These are phyloP conservation scores for Berberis vulgaris DNA, from an alignment of 164 flowering plant genomes.

Conservation along the genomic window DNA sequence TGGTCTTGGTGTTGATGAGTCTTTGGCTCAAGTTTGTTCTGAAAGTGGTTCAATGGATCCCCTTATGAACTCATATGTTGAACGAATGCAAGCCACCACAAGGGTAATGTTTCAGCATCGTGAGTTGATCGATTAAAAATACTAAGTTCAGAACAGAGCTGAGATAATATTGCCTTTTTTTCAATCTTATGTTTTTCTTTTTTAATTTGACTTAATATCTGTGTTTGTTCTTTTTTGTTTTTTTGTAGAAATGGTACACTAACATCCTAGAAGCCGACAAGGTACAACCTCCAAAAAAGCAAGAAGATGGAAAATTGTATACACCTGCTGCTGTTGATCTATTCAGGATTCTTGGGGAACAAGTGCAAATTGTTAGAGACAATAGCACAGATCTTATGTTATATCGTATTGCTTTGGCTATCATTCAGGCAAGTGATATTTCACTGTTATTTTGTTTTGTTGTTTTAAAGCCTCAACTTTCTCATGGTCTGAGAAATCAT, in stretches of 20 bases:
- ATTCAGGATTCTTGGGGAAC: constrained; percentile 95
- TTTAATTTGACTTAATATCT: too few relatives aligned
- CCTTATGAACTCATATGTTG: constrained; percentile 96
- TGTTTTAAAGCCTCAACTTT: background rate
- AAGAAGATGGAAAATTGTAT: constrained; percentile 89
- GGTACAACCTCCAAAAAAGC: constrained; percentile 85
- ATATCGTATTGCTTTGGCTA: constrained; percentile 85
- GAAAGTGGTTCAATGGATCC: constrained; percentile 99
- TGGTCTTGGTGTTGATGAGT: constrained; percentile 95
- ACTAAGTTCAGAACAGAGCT: too few relatives aligned
- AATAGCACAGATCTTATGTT: constrained; percentile 98
- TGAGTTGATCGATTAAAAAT: background rate
- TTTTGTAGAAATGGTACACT: constrained; percentile 82
- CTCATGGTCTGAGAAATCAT: too few relatives aligned
- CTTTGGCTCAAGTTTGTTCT: constrained; percentile 98
- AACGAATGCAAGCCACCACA: constrained; percentile 98
- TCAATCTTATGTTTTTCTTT: background rate
- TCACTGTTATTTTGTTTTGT: background rate
- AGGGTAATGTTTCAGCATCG: constrained; percentile 32
- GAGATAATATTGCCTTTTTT: background rate
- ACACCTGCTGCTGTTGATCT: constrained; percentile 98
- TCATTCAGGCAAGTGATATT: constrained; percentile 66
- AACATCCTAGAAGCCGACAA: constrained; percentile 95
- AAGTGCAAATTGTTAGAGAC: constrained; percentile 94
- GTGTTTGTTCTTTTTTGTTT: background rate